Base-by-base conservation (phyloP, 495 filamentous ascomycete species). In the Pyrenula aspistea region DNA sequence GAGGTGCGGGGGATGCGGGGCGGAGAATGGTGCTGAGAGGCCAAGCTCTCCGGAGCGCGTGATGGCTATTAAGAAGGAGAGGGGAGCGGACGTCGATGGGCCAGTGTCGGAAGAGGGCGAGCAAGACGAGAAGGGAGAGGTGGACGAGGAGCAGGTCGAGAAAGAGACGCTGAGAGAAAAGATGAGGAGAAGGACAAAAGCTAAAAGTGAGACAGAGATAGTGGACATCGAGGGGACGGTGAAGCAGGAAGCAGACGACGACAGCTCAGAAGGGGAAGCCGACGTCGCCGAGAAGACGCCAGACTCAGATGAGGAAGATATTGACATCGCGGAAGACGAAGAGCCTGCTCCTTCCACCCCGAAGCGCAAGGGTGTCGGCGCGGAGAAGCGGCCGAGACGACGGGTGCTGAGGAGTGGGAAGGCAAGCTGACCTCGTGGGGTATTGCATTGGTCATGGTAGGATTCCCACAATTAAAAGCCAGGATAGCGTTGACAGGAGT, bases 1-100 rank as follows among this genome's bases (percentile, higher is more conserved):
- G 93, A 83, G 85, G 54, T 99, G 93, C 71, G 85, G 83, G 57
- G 83, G 81, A 49, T 99, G 93, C 63, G 84, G 86, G 0, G 74
- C 81, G n/a, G 80, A 79, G 77, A 98, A 98, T 67, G 91, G 92
- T 1, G 79, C n/a, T n/a, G n/a, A n/a, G n/a, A 84, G 61, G 86
- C n/a, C n/a, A n/a, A n/a, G n/a, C n/a, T n/a, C n/a, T n/a, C n/a
- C n/a, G n/a, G n/a, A n/a, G n/a, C n/a, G n/a, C n/a, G n/a, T n/a
- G n/a, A n/a, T n/a, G n/a, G n/a, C n/a, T n/a, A n/a, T n/a, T n/a
- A n/a, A n/a, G n/a, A n/a, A n/a, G n/a, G n/a, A n/a, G n/a, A n/a
- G n/a, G n/a, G n/a, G n/a, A n/a, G n/a, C n/a, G n/a, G n/a, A n/a
- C n/a, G n/a, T n/a, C n/a, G n/a, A n/a, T 48, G 42, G 42, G 19